These are phyloP conservation scores for Silene latifolia DNA, from an alignment of 148 eudicot species.

Conservation along the genomic window DNA sequence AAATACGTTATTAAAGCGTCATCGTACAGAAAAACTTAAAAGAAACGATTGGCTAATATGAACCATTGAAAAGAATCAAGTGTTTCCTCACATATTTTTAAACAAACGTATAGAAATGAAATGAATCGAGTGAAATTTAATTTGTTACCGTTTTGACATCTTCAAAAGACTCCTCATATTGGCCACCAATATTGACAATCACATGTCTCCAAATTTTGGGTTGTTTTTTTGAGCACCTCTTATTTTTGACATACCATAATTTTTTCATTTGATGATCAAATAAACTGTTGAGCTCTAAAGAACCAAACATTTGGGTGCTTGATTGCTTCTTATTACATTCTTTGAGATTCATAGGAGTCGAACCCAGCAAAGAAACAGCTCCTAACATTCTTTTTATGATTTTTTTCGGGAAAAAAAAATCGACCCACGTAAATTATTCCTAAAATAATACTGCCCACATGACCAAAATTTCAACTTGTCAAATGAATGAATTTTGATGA, in stretches of 20 bases:
- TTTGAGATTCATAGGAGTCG: slow-evolving; percentile 38
- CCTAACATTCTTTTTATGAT: slow-evolving; percentile 46
- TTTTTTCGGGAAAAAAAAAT: neutral
- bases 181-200: slow-evolving; percentile 63
- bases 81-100: too few species aligned
- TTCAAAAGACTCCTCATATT: slow-evolving; percentile 76
- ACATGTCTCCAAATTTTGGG: slow-evolving; percentile 25
- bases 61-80: too few species aligned
- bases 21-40: too few species aligned
- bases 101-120: too few species aligned
- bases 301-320: slow-evolving; percentile 13
- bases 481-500: too few species aligned
- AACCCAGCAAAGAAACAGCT: slow-evolving; percentile 55
- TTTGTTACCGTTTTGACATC: slow-evolving; percentile 73
- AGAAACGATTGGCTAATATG: too few species aligned
- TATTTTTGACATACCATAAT: slow-evolving; percentile 19
- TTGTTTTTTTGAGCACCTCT: slow-evolving; percentile 32
- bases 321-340: slow-evolving; percentile 17
- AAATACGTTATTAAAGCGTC: too few species aligned
- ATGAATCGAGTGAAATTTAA: too few species aligned
- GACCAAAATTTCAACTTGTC: too few species aligned
- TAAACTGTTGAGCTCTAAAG: slow-evolving; percentile 24
- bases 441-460: too few species aligned
- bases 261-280: slow-evolving; percentile 28
- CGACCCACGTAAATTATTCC: too few species aligned